Evolutionary conservation across 768 basidiomycete species (phyloP), one percentile per base, ranked within the genome.

Genomic region (Suillus fuscotomentosus): DNA sequence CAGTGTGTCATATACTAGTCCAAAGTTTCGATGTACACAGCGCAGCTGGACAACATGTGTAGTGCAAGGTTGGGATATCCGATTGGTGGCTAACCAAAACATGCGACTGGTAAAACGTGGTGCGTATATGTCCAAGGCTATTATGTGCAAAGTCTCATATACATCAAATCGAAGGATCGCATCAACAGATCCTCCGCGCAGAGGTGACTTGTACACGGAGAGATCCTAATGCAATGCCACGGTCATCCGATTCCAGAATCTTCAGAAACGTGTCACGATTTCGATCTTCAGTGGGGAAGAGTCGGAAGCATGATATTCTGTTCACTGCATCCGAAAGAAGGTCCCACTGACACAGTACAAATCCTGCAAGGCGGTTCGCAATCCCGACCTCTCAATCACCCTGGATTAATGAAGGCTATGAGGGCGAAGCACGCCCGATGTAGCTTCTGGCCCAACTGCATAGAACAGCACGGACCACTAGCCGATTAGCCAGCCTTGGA

Each of bases 221-320:
- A 20, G 79, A 65, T 80, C 77, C 31, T 36, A 90, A 71, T 41
- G 68, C 68, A 2, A 91, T 71, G 14, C 24, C 14, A 24, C 47
- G 22, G 1, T 79, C 79, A 0, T 77, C 82, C 1, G 77, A 77
- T 0, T 65, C 62, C 45, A 94, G 76, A 8, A 88, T 80, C 17
- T 68, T 76, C 0, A 84, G 76, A 2, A 95, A 74, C 0, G 84
- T 88, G 66, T 92, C 91, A 22, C 85, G 80, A 65, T 91, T 94
- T 79, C 95, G 95, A 82, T 95, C 94, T 27, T 94, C 94, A 11
- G 87, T 91, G 8, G 95, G 82, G 72, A 92, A 94, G 6, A 95
- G 73, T 31, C 31, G 10, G 36, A 55, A 95, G 71, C 41, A 60
- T 6, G 31, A 38, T 38, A 38, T 69, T 38, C 36, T 67, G 7